phyloP scores from a whole-genome alignment of 2,329 filamentous ascomycete species.

The Escovopsis sp. region DNA sequence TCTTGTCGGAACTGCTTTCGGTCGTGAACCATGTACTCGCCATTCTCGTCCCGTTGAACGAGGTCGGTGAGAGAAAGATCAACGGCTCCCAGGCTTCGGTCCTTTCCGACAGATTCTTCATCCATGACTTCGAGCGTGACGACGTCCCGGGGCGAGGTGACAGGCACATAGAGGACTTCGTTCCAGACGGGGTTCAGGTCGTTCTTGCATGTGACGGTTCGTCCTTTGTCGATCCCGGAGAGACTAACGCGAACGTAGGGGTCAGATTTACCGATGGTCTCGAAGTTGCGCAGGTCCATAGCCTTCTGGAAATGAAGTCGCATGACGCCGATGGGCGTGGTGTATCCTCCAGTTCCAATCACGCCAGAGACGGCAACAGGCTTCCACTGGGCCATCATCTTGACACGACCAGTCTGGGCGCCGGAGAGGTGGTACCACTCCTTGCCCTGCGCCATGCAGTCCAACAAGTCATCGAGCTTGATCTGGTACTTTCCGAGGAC shows the following conservation, averaged over 20 bases:
- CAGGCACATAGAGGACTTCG: slow-evolving; percentile 83
- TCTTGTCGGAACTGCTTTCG: slow-evolving; percentile 52
- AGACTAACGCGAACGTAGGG: slow-evolving; percentile 80
- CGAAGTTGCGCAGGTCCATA: slow-evolving; percentile 72
- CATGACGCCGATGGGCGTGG: slow-evolving; percentile 89
- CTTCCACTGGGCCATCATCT: slow-evolving; percentile 89
- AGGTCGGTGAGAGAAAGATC: slow-evolving; percentile 69
- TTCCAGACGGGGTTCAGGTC: slow-evolving; percentile 93
- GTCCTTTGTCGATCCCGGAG: slow-evolving; percentile 77
- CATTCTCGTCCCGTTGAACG: slow-evolving; percentile 59
- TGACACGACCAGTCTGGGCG: slow-evolving; percentile 67
- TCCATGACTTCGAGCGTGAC: slow-evolving; percentile 92
- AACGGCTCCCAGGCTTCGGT: slow-evolving; percentile 69
- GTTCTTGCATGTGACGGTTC: slow-evolving; percentile 91
- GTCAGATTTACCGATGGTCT: slow-evolving; percentile 93
- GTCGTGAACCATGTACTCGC: slow-evolving; percentile 68
- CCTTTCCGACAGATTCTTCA: slow-evolving; percentile 79
- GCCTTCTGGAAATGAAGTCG: slow-evolving; percentile 82
- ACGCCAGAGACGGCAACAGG: slow-evolving; percentile 76
- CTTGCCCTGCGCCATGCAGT: slow-evolving; percentile 79
- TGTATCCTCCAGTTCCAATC: slow-evolving; percentile 71
- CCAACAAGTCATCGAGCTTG: slow-evolving; percentile 84
- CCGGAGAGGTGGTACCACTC: slow-evolving; percentile 90
- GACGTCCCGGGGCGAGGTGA: slow-evolving; percentile 73
- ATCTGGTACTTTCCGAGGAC: slow-evolving; percentile 87